Evolutionary conservation across 176 grass and related monocot species (phyloP).

Genomic region (Pharus latifolius): DNA sequence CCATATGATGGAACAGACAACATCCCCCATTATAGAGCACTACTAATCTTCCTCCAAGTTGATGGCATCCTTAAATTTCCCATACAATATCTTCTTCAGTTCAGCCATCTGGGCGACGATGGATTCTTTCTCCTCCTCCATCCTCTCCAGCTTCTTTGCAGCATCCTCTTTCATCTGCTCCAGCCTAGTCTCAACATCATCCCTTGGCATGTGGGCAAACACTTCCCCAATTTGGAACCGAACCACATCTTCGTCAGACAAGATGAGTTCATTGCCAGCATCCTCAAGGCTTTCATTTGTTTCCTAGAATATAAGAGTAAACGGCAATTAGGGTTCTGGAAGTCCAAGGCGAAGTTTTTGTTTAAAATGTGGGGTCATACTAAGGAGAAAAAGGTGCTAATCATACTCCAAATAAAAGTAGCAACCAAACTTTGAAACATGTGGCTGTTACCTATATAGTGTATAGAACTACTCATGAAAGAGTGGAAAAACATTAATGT

Average conservation of each 20-base stretch:
- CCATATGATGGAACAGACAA: background rate
- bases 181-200: constrained; percentile 71
- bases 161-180: constrained; percentile 98
- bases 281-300: constrained; percentile 91
- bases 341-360: background rate
- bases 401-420: background rate
- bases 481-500: background rate
- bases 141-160: constrained; percentile 47
- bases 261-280: constrained; percentile 85
- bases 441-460: background rate
- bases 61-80: constrained; percentile 93
- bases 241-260: constrained; percentile 89
- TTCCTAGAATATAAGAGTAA: constrained; percentile 34
- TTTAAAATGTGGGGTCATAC: background rate
- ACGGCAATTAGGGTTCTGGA: background rate
- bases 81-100: constrained; percentile 86
- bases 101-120: constrained; percentile 74
- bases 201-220: constrained; percentile 76
- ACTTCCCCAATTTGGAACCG: constrained; percentile 93
- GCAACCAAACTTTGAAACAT: background rate
- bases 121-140: constrained; percentile 81
- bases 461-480: background rate
- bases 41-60: constrained; percentile 93
- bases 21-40: background rate
- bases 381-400: background rate